Percentiles rank a stretch among this genome's conserved stretches.
Evolutionary conservation across 163 green algal genomes (phyloP).

Genomic region (Coccomyxa subellipsoidea): DNA sequence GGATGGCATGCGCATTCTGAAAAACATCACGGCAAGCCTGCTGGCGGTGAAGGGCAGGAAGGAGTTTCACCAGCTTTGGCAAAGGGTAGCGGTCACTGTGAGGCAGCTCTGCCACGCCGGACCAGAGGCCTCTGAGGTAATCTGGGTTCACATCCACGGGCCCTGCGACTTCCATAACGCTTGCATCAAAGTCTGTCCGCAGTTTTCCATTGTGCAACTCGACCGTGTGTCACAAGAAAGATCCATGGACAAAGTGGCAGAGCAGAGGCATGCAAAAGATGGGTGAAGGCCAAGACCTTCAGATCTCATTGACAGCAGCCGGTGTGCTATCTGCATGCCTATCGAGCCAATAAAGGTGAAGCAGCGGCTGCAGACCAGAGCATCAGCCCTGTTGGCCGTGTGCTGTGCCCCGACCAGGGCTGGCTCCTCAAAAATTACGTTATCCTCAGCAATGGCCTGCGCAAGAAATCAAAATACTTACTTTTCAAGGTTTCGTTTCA

Average conservation of each 20-base stretch:
- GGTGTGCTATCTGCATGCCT: constrained; percentile 40
- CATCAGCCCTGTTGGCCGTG: constrained; percentile 29
- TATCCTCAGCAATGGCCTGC: constrained; percentile 32
- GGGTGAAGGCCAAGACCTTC: background rate
- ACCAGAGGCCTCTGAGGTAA: background rate
- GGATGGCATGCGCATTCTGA: background rate
- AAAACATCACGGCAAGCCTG: background rate
- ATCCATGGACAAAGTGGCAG: background rate
- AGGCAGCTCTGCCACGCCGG: background rate
- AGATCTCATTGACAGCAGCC: background rate
- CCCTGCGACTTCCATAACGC: background rate
- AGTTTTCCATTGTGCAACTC: background rate
- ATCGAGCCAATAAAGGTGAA: constrained; percentile 58
- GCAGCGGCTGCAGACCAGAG: constrained; percentile 48
- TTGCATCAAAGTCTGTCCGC: background rate
- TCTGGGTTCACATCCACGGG: background rate
- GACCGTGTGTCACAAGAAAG: background rate
- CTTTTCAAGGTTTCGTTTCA: too few species aligned
- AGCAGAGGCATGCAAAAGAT: background rate
- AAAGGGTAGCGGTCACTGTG: constrained; percentile 19
- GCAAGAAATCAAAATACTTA: background rate
- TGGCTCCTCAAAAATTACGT: constrained; percentile 43
- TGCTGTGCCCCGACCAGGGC: constrained; percentile 55
- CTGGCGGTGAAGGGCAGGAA: background rate
- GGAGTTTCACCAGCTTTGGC: constrained; percentile 17